These are phyloP conservation scores for Flaveria bidentis DNA, from an alignment of 129 eudicot species.

Conservation along the genomic window DNA sequence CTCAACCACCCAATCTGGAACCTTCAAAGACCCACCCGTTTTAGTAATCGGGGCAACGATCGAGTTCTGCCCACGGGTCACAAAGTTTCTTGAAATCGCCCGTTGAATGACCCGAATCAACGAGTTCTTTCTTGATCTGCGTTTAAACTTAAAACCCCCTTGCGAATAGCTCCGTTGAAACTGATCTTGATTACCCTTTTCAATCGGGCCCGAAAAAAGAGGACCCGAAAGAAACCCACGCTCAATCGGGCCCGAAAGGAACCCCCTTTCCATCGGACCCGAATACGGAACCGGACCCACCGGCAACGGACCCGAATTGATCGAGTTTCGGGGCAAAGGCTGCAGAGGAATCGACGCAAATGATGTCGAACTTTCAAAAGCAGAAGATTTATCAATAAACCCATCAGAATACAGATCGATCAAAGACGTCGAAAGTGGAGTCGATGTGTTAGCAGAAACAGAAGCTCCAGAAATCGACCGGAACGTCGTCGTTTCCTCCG, in stretches of 20 bases:
- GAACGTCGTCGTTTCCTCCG: slow-evolving; percentile 75
- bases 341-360: slow-evolving; percentile 83
- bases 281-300: slow-evolving; percentile 47
- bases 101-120: slow-evolving; percentile 58
- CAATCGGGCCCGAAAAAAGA: slow-evolving; percentile 76
- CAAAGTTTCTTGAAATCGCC: slow-evolving; percentile 64
- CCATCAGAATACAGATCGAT: slow-evolving; percentile 55
- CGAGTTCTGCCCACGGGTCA: slow-evolving; percentile 74
- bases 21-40: slow-evolving; percentile 43
- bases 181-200: slow-evolving; percentile 54
- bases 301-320: slow-evolving; percentile 60
- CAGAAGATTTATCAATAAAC: slow-evolving; percentile 61
- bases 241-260: slow-evolving; percentile 85
- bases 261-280: slow-evolving; percentile 66
- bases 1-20: slow-evolving; percentile 68
- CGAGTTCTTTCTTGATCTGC: slow-evolving; percentile 53
- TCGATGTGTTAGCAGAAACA: slow-evolving; percentile 91
- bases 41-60: slow-evolving; percentile 77
- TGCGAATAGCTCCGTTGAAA: slow-evolving; percentile 78
- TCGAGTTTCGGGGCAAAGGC: slow-evolving; percentile 58
- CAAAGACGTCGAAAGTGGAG: slow-evolving; percentile 76
- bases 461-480: slow-evolving; percentile 95
- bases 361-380: slow-evolving; percentile 84
- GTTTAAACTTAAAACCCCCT: slow-evolving; percentile 47
- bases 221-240: slow-evolving; percentile 88